Evolutionary conservation across 2,329 filamentous ascomycete genomes (phyloP).

Genomic region (Pseudocercospora fijiensis): DNA sequence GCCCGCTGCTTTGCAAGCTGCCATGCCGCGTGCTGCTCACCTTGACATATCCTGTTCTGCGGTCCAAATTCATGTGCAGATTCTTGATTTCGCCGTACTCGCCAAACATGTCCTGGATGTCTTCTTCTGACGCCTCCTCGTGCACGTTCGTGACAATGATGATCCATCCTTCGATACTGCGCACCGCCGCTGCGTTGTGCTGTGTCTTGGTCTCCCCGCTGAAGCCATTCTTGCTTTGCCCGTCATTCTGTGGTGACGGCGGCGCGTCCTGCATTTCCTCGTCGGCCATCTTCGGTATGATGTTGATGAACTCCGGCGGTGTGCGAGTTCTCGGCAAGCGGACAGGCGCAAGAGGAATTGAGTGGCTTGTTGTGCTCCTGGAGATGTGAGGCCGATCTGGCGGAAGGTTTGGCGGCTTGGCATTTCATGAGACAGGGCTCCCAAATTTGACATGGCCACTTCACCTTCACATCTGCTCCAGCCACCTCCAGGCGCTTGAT

Average conservation of each 20-base stretch:
- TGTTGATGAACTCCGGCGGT: not conserved
- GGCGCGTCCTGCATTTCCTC: slow-evolving; percentile 60
- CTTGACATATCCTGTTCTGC: slow-evolving; percentile 84
- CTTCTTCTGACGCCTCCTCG: slow-evolving; percentile 82
- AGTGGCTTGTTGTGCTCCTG: not conserved
- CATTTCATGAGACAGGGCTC: not conserved
- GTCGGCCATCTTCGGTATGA: slow-evolving; percentile 37
- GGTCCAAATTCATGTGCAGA: slow-evolving; percentile 77
- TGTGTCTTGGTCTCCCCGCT: slow-evolving; percentile 66
- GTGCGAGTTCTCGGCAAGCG: not conserved
- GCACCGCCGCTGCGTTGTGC: slow-evolving; percentile 73
- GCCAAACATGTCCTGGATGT: slow-evolving; percentile 75
- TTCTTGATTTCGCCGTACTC: slow-evolving; percentile 88
- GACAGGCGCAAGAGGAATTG: not conserved
- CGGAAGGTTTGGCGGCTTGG: slow-evolving; percentile 6
- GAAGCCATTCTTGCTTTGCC: slow-evolving; percentile 23
- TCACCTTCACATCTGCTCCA: not conserved
- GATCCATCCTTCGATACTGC: slow-evolving; percentile 88
- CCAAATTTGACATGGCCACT: not conserved
- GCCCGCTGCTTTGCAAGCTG: not conserved
- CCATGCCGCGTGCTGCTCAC: slow-evolving; percentile 43
- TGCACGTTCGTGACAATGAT: slow-evolving; percentile 83
- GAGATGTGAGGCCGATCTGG: not conserved
- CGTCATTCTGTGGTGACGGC: slow-evolving; percentile 35
- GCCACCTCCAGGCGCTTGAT: not conserved